Percentiles rank a stretch among this genome's conserved stretches.
Evolutionary conservation across 2,329 filamentous ascomycete genomes (phyloP).

Genomic region (Thielaviopsis populi): DNA sequence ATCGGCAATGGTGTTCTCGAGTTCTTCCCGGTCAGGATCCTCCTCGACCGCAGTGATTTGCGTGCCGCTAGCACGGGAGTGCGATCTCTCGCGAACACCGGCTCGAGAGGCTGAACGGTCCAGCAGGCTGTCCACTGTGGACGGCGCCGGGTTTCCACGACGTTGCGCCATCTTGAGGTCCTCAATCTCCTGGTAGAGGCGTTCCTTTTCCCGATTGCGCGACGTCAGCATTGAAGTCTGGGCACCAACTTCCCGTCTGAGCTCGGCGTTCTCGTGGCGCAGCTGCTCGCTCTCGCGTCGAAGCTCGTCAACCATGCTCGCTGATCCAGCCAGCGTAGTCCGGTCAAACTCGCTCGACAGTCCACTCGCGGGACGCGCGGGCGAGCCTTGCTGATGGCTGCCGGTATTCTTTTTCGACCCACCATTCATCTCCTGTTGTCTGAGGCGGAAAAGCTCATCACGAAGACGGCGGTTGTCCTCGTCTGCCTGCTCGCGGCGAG

Average conservation of each 20-base stretch:
- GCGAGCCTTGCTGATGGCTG: conserved; percentile 30
- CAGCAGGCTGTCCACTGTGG: conserved; percentile 74
- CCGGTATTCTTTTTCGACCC: conserved; percentile 35
- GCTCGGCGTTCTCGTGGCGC: conserved; percentile 79
- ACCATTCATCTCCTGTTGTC: conserved; percentile 34
- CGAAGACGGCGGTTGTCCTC: conserved; percentile 73
- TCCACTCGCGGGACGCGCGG: conserved; percentile 35
- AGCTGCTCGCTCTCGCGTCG: conserved; percentile 56
- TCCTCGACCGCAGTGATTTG: conserved; percentile 45
- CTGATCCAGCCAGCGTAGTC: conserved; percentile 41
- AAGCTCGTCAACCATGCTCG: conserved; percentile 62
- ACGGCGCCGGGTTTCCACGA: conserved; percentile 42
- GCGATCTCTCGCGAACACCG: conserved; percentile 50
- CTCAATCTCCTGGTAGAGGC: conserved; percentile 92
- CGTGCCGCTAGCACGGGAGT: conserved; percentile 59
- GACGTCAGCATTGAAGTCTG: conserved; percentile 97
- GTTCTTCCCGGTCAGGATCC: conserved; percentile 69
- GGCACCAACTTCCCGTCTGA: conserved; percentile 81
- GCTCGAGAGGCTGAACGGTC: conserved; percentile 87
- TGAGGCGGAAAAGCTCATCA: conserved; percentile 67
- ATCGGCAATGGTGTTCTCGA: conserved; percentile 70
- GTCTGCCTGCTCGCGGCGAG: conserved; percentile 74
- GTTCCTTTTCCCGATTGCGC: conserved; percentile 84
- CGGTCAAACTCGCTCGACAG: conserved; percentile 33
- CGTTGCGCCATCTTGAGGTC: conserved; percentile 81